Base-by-base conservation (phyloP, 768 basidiomycete species). In the Tricholoma sp. region DNA sequence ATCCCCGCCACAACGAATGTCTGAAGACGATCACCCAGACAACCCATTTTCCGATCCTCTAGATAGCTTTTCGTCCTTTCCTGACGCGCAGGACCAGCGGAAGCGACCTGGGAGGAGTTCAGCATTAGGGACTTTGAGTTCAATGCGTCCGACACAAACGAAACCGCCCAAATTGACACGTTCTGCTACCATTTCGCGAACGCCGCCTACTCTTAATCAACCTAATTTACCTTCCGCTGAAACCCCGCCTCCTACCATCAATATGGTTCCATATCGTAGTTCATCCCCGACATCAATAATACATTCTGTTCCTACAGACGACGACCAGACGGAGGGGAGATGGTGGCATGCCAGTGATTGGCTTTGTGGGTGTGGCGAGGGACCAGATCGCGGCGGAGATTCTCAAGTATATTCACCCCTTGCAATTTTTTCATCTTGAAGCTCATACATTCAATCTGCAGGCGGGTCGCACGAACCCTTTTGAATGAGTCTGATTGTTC, bases 301-400 rank as follows among this genome's bases (percentile, higher is more conserved):
- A 9, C 53, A 61, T 34, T 56, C 67, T 17, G 56, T 59, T 4
- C 61, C 58, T 17, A 62, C 69, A n/a, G 65, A 68, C 6, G 71
- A 72, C 8, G 71, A 69, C 36, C 65, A 59, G 28, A 71, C 70
- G 42, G 72, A 76, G 50, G 74, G 76, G 4, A 72, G 80, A 58
- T 91, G 89, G 89, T 91, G 89, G 89, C 89, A 89, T 65, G 24
- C 24, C 24, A 2, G 24, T 24, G 89, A 91, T 32, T 90, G 89
- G 88, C 67, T 91, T 58, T 91, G 89, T 67, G 89, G 89, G 11
- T 89, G 88, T 61, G 75, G 83, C 15, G 89, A 90, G 65, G 85
- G 86, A n/a, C 73, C 81, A 2, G 85, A 88, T 68, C 77, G 88
- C 13, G 86, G 84, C 44, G 88, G 86, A 5, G 84, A 90, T 53